Evolutionary conservation across 164 flowering plant species (phyloP).

Genomic region (Akebia trifoliata): DNA sequence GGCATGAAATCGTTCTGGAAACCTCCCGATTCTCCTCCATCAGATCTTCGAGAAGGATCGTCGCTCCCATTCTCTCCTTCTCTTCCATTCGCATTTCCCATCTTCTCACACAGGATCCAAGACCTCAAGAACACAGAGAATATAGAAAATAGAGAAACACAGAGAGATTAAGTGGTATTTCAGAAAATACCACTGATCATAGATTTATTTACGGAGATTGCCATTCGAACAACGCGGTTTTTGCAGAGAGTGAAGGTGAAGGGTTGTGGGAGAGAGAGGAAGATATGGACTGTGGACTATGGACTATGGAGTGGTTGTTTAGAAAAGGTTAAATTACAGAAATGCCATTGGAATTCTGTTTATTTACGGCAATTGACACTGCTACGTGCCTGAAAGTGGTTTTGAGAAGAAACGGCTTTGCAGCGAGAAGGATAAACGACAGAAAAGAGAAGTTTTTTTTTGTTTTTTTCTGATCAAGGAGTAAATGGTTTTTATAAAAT

Average conservation of each 20-base stretch:
- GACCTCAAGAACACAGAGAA: no score
- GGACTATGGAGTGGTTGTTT: no score
- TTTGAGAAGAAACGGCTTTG: no score
- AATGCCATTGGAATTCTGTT: background rate
- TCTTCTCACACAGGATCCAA: no score
- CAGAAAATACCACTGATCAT: constrained; percentile 2
- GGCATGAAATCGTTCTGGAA: constrained; percentile 13
- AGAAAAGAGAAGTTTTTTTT: no score
- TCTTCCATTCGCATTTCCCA: constrained; percentile 75
- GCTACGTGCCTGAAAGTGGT: no score
- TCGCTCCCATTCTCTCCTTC: constrained; percentile 33
- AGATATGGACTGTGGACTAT: no score
- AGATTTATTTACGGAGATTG: constrained; percentile 8
- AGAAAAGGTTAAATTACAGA: background rate
- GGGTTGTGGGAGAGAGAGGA: background rate
- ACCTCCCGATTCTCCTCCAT: constrained; percentile 27
- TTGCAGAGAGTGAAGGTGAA: background rate
- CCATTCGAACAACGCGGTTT: background rate
- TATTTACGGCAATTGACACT: background rate
- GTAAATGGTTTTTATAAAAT: no score
- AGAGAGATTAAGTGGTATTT: background rate
- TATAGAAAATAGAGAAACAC: background rate
- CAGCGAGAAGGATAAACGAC: no score
- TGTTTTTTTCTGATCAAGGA: no score
- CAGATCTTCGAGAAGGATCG: constrained; percentile 26